Evolutionary conservation across 306 rosid genomes (phyloP).

Genomic region (Hippophae tibetana): DNA sequence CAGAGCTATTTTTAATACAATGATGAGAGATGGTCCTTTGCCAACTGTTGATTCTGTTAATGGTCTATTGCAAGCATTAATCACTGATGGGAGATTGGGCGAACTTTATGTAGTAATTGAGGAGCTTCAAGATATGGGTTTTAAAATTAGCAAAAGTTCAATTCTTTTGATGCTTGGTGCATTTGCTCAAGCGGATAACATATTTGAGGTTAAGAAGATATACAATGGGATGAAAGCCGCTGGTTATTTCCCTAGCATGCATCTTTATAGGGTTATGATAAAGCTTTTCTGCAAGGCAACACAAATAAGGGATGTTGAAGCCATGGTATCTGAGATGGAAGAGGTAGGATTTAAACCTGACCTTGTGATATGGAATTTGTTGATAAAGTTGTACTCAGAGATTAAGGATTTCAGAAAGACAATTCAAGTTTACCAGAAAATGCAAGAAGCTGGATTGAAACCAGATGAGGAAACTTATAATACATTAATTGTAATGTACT

Average conservation of each 20-base stretch:
- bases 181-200: constrained; percentile 63
- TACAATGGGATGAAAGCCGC: constrained; percentile 95
- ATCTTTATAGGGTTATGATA: constrained; percentile 72
- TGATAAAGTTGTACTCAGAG: constrained; percentile 57
- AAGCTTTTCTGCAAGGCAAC: constrained; percentile 58
- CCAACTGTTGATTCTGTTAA: constrained; percentile 78
- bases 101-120: constrained; percentile 79
- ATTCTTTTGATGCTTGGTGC: constrained; percentile 84
- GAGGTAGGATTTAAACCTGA: constrained; percentile 85
- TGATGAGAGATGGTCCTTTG: constrained; percentile 90
- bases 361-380: constrained; percentile 60
- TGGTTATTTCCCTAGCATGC: constrained; percentile 84
- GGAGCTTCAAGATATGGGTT: constrained; percentile 93
- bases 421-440: constrained; percentile 46
- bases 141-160: constrained; percentile 81
- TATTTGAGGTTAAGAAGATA: constrained; percentile 85
- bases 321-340: constrained; percentile 73
- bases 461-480: constrained; percentile 80
- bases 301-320: constrained; percentile 68
- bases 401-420: constrained; percentile 61
- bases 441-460: constrained; percentile 53
- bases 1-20: constrained; percentile 80
- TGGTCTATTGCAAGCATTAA: constrained; percentile 70
- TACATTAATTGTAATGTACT: constrained; percentile 70
- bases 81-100: constrained; percentile 65